Evolutionary conservation across 805 yeast species (phyloP).

Genomic region (Zygosaccharomyces bisporus): DNA sequence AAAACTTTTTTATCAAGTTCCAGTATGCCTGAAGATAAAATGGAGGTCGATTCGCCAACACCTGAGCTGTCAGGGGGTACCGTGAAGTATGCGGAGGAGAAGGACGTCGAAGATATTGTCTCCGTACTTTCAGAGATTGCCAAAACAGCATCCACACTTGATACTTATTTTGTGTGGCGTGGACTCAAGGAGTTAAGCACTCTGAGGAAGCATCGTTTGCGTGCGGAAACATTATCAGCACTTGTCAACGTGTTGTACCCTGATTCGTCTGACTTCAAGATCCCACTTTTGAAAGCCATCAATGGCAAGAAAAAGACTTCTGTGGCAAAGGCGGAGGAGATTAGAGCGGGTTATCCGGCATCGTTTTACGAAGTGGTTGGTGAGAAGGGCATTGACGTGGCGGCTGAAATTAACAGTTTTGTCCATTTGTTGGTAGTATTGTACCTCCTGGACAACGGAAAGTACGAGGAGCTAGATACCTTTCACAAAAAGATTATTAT

Average conservation of each 20-base stretch:
- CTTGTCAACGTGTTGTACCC: constrained; percentile 57
- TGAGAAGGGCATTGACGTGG: constrained; percentile 39
- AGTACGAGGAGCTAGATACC: constrained; percentile 45
- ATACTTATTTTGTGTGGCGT: constrained; percentile 82
- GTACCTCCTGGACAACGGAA: constrained; percentile 61
- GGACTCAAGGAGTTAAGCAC: constrained; percentile 79
- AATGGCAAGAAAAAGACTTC: constrained; percentile 36
- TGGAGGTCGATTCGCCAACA: constrained; percentile 27
- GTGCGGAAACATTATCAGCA: constrained; percentile 49
- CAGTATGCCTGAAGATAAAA: constrained; percentile 21
- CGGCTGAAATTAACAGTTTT: constrained; percentile 79
- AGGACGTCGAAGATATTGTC: constrained; percentile 34
- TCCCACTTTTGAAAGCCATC: constrained; percentile 41
- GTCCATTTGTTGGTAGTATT: constrained; percentile 76
- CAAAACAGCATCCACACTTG: constrained; percentile 68
- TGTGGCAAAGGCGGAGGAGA: constrained; percentile 36
- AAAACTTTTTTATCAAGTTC: not conserved
- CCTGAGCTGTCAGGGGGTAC: constrained; percentile 27
- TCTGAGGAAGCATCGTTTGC: constrained; percentile 58
- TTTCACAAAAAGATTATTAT: constrained; percentile 53
- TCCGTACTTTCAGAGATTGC: constrained; percentile 35
- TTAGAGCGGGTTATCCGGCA: constrained; percentile 33
- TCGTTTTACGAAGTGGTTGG: constrained; percentile 31
- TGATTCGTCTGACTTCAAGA: constrained; percentile 41
- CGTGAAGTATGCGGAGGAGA: constrained; percentile 33